Base-by-base conservation (phyloP, 148 eudicot genomes). In the Chenopodium quinoa region DNA sequence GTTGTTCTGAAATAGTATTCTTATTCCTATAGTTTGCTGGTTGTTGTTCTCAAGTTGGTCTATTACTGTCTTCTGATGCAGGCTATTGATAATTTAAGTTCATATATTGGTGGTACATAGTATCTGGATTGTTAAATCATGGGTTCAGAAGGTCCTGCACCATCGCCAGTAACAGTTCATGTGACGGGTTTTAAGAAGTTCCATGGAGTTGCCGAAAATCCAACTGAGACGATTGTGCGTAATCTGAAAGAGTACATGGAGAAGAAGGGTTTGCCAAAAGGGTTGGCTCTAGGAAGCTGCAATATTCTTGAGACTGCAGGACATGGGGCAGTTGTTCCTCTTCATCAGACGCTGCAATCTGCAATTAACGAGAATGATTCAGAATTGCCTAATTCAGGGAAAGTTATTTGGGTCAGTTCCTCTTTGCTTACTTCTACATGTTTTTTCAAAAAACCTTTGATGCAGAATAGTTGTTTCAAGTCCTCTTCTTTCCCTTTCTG, bases 141-240 rank as follows among this genome's bases (percentile, higher is more conserved):
- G 99, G 99, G 98, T 80, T 96, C 99, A 71, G 98, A 96, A 89
- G 98, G 97, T 83, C 95, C 95, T 83, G 88, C 93, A 75, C 94
- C 94, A 82, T 86, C 95, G 50, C 78, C 91, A 50, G 90, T 91
- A 56, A 91, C 89, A 20, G 81, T 96, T 84, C 97, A 96, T 71
- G 93, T 94, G 79, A 96, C 99, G 0, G 99, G 99, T 40, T 96
- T 96, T 72, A 94, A 94, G 86, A 94, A 89, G 76, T 96, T 96
- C 63, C 97, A 92, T 84, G 99, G 99, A 75, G 98, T 96, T 84
- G 88, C 97, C 22, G 99, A 91, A 80, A 96, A 96, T 90, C 99
- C 99, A 46, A 96, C 98, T 0, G 97, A 96, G 87, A 94, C 90
- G 20, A 92, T 92, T 64, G 99, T 89, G 40, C 79, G 82, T 44